phyloP scores from a whole-genome alignment of 176 grass and related monocot species.

The Neostapfia colusana region DNA sequence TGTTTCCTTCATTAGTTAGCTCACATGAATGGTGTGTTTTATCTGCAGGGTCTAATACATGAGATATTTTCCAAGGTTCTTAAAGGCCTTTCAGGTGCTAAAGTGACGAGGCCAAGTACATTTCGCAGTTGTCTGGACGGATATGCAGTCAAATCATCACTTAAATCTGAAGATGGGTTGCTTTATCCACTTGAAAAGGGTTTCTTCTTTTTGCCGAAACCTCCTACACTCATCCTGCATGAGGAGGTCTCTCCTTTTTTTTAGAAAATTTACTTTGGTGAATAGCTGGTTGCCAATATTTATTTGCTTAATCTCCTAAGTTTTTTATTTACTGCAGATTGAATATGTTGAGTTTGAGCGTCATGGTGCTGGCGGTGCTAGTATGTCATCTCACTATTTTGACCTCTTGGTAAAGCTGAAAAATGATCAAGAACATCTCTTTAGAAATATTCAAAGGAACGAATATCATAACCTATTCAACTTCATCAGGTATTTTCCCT shows the following conservation, averaged over 20 bases:
- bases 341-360: conserved; percentile 82
- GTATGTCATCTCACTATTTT: conserved; percentile 80
- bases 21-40: conserved; percentile 14
- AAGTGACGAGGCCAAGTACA: conserved; percentile 80
- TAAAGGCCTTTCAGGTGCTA: conserved; percentile 84
- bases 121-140: conserved; percentile 85
- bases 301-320: neutral
- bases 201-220: conserved; percentile 98
- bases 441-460: conserved; percentile 86
- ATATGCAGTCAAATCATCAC: conserved; percentile 98
- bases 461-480: conserved; percentile 84
- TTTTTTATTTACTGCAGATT: conserved; percentile 50
- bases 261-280: neutral
- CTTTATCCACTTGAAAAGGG: conserved; percentile 96
- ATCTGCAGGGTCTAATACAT: conserved; percentile 71
- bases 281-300: neutral
- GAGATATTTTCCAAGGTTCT: conserved; percentile 85
- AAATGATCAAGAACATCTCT: conserved; percentile 82
- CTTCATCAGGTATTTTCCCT: conserved; percentile 59
- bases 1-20: conserved; percentile 10
- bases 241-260: conserved; percentile 58
- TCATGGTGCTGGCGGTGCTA: conserved; percentile 70
- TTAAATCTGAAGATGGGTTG: conserved; percentile 98
- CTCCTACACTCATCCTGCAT: conserved; percentile 92
- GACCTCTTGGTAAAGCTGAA: conserved; percentile 72